A percentile compares a stretch with the other conserved stretches of the same genome.
Evolutionary conservation across 306 rosid species (phyloP).

Genomic region (Castanopsis chinensis): DNA sequence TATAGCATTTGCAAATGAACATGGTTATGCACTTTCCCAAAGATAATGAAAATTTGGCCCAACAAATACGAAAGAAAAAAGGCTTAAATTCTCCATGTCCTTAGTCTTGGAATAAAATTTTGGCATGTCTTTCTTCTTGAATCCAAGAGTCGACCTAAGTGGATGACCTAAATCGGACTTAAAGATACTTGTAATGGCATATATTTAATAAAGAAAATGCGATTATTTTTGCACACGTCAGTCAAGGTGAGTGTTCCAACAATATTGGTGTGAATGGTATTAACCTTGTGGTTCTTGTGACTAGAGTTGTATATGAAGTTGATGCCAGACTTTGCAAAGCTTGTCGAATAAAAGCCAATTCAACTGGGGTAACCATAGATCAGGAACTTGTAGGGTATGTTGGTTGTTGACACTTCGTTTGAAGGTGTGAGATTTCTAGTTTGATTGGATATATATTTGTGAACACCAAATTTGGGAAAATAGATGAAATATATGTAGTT

Average conservation of each 20-base stretch:
- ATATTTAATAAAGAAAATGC: slow-evolving; percentile 56
- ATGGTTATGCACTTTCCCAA: too few relatives aligned
- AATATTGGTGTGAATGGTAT: slow-evolving; percentile 67
- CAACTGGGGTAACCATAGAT: slow-evolving; percentile 82
- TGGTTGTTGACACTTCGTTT: not conserved
- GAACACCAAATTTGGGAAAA: too few relatives aligned
- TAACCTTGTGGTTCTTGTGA: slow-evolving; percentile 78
- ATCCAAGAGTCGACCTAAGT: slow-evolving; percentile 58
- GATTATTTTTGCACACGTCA: slow-evolving; percentile 59
- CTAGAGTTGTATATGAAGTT: slow-evolving; percentile 54
- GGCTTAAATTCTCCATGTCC: slow-evolving; percentile 45
- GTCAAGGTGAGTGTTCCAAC: slow-evolving; percentile 74
- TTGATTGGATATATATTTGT: too few relatives aligned
- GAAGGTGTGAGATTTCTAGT: too few relatives aligned
- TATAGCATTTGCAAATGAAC: too few relatives aligned
- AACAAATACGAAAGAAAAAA: too few relatives aligned
- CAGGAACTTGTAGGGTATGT: slow-evolving; percentile 51
- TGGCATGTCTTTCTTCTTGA: slow-evolving; percentile 70
- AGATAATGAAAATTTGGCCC: too few relatives aligned
- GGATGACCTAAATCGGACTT: slow-evolving; percentile 65
- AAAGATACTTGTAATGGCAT: slow-evolving; percentile 85
- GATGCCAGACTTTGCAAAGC: slow-evolving; percentile 50
- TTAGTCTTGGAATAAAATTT: slow-evolving; percentile 88
- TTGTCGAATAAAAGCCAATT: slow-evolving; percentile 81
- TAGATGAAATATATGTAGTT: too few relatives aligned